Evolutionary conservation across 768 basidiomycete genomes (phyloP).

Genomic region (Suillus plorans): DNA sequence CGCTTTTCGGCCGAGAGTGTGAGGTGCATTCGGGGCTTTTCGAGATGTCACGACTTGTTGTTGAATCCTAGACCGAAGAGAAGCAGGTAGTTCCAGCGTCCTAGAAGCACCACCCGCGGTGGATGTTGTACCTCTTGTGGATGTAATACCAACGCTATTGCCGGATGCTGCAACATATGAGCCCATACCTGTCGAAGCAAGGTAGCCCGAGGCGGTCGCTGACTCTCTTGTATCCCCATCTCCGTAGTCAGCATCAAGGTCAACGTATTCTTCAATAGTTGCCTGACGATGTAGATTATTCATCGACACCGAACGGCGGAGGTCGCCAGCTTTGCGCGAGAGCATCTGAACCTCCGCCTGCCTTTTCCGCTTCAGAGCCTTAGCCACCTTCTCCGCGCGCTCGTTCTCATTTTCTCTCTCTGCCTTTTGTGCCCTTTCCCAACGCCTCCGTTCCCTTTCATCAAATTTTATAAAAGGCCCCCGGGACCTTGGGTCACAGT

Average conservation of each 20-base stretch:
- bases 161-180: slow-evolving; percentile 90
- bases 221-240: slow-evolving; percentile 43
- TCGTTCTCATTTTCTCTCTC: slow-evolving; percentile 39
- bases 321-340: slow-evolving; percentile 44
- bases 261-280: slow-evolving; percentile 42
- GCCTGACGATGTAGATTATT: slow-evolving; percentile 65
- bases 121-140: slow-evolving; percentile 85
- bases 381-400: slow-evolving; percentile 24
- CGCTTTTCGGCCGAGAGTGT: slow-evolving; percentile 15
- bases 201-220: slow-evolving; percentile 68
- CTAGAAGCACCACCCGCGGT: slow-evolving; percentile 47
- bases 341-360: slow-evolving; percentile 27
- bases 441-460: slow-evolving; percentile 66
- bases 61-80: slow-evolving; percentile 55
- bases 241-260: slow-evolving; percentile 40
- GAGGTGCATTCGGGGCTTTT: slow-evolving; percentile 30
- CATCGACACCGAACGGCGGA: slow-evolving; percentile 76
- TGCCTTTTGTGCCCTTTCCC: slow-evolving; percentile 53
- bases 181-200: slow-evolving; percentile 50
- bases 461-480: slow-evolving; percentile 78
- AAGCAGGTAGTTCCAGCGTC: slow-evolving; percentile 49
- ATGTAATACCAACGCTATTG: slow-evolving; percentile 91
- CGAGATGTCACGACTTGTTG: slow-evolving; percentile 70
- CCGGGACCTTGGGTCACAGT: slow-evolving; percentile 72
- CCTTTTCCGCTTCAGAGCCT: slow-evolving; percentile 28